Evolutionary conservation across 257 asterid species (phyloP).

Genomic region (Leonotis leonurus): DNA sequence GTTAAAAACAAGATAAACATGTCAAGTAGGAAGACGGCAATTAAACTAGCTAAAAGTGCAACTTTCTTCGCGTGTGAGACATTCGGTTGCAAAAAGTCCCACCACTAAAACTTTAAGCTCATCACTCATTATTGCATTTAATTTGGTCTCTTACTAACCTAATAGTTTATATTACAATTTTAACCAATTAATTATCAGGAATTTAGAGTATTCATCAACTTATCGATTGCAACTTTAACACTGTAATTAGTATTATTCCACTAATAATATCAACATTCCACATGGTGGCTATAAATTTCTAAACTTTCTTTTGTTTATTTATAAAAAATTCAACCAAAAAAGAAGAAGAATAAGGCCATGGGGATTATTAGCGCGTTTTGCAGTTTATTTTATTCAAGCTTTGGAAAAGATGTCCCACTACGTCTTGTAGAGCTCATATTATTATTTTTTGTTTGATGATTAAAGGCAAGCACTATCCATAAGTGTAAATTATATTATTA

Average conservation of each 20-base stretch:
- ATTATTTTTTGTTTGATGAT: constrained; percentile 2
- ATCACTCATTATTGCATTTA: constrained; percentile 27
- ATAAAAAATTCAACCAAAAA: no score
- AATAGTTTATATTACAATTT: no score
- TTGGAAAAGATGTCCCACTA: neutral
- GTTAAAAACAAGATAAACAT: constrained; percentile 10
- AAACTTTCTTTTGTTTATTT: no score
- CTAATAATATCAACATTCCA: no score
- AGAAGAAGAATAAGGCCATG: no score
- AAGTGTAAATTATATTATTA: neutral
- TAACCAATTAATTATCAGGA: no score
- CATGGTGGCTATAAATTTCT: no score
- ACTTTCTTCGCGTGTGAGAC: constrained; percentile 27
- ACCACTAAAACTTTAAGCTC: constrained; percentile 18
- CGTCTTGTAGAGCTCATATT: neutral
- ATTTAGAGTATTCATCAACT: constrained; percentile 3
- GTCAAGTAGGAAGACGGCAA: constrained; percentile 37
- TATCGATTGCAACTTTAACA: no score
- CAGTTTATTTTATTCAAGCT: neutral
- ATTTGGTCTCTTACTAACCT: constrained; percentile 1
- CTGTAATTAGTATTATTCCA: no score
- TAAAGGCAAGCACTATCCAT: constrained; percentile 4
- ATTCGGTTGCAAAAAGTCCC: constrained; percentile 30
- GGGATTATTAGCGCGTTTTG: neutral
- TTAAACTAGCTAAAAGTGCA: constrained; percentile 11